These are phyloP conservation scores for Pichia sp. DNA, from an alignment of 1,139 yeast genomes.

Conservation along the genomic window DNA sequence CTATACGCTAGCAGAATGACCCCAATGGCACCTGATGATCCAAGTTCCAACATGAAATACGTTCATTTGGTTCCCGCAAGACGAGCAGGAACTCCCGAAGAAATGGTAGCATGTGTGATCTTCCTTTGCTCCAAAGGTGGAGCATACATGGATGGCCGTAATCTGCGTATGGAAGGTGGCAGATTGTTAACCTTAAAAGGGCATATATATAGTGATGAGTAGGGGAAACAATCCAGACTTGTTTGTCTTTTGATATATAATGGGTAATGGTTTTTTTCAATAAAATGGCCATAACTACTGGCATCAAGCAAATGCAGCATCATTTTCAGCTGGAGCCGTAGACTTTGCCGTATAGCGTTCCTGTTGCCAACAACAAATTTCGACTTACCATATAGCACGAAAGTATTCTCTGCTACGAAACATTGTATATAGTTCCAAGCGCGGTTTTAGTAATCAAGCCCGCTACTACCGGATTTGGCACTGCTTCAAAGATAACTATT, in stretches of 20 bases:
- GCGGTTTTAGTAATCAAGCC: too few relatives aligned
- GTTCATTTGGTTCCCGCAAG: constrained; percentile 17
- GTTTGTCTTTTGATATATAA: background rate
- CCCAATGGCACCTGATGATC: constrained; percentile 16
- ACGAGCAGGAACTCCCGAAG: constrained; percentile 15
- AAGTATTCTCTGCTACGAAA: too few relatives aligned
- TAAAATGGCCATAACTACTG: background rate
- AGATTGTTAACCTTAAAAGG: constrained; percentile 16
- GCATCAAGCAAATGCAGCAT: too few relatives aligned
- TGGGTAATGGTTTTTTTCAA: background rate
- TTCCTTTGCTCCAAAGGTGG: constrained; percentile 18
- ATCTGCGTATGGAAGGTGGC: constrained; percentile 19
- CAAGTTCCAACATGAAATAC: constrained; percentile 16
- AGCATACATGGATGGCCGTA: constrained; percentile 19
- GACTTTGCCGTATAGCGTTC: too few relatives aligned
- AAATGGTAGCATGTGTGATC: constrained; percentile 16
- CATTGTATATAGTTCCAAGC: too few relatives aligned
- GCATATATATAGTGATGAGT: constrained; percentile 18
- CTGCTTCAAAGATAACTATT: too few relatives aligned
- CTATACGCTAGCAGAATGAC: constrained; percentile 18
- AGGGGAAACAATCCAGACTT: background rate
- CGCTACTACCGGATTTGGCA: too few relatives aligned
- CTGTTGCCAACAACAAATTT: too few relatives aligned
- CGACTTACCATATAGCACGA: too few relatives aligned
- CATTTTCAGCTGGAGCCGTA: too few relatives aligned